A percentile compares a stretch with the other conserved stretches of the same genome.
Conservation (phyloP, 345 rosid species). For the Linum trigynum region DNA sequence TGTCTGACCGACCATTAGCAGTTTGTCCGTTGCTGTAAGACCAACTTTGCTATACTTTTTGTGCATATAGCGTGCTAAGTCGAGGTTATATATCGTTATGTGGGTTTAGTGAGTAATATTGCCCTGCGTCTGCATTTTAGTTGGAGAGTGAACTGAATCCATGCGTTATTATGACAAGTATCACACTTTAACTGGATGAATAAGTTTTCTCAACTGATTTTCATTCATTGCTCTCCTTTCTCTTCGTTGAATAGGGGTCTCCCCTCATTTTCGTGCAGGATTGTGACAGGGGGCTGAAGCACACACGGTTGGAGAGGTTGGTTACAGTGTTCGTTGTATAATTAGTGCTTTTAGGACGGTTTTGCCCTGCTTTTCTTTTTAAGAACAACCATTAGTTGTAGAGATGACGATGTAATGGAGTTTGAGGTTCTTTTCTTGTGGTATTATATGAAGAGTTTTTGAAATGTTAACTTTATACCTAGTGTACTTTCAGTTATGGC, state of each 20-base stretch:
- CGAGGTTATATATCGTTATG: no score
- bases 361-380: background rate
- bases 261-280: background rate
- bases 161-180: no score
- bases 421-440: background rate
- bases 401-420: background rate
- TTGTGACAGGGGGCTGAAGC: background rate
- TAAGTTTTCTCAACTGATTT: no score
- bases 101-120: no score
- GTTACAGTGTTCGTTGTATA: background rate
- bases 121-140: no score
- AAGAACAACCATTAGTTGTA: background rate
- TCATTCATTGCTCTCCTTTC: no score
- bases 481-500: background rate
- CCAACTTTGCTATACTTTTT: no score
- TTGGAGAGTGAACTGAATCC: no score
- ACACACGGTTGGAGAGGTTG: background rate
- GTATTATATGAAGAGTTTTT: background rate
- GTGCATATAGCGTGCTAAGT: no score
- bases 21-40: no score
- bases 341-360: background rate
- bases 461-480: background rate
- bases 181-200: background rate
- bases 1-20: no score
- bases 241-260: background rate